Base-by-base conservation (phyloP, 1,284 basidiomycete genomes). In the Lentinula novae-zelandiae region DNA sequence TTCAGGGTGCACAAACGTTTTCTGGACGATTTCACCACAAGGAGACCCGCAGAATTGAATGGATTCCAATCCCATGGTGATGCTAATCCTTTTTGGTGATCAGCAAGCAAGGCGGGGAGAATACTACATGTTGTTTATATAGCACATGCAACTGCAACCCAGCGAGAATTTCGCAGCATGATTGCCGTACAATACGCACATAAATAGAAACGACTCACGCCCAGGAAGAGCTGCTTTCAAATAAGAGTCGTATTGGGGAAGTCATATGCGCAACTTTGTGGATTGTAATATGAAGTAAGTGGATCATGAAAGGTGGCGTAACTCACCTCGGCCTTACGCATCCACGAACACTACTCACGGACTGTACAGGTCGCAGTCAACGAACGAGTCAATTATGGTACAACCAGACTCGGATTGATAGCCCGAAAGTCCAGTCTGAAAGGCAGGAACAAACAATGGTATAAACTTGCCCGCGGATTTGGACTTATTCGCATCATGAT, bases 1-100 rank as follows among this genome's bases (percentile, higher is more conserved):
- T 12, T 53, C 51, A 7, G 51, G 52, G 17, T 60, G 51, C 17
- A 49, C 52, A 27, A 46, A 54, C n/a, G 40, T 54, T 15, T 44
- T 60, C 36, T 60, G 51, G 13, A 60, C 58, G 36, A 60, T 38
- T 44, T 60, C 34, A 2, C 61, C 61, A 48, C 42, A 54, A 13
- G 33, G 36, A 6, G 58, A 60, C 27, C 58, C 52, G n/a, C 42
- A 52, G 27, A 60, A 54, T 31, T 60, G 58, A 12, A 60, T 60
- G 12, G 27, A 46, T 48, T 60, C 52, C 20, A 53, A 60, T 10
- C 52, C 44, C 58, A 60, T 60, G 27, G 36, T 48, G 12, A 5
- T 17, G 20, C n/a, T 7, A 4, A 7, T 46, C 2, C 17, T 27
- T 50, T 27, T 50, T 5, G 10, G 36, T 12, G 22, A 15, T 50